phyloP scores from a whole-genome alignment of 768 basidiomycete genomes.

The Calocera viscosa region DNA sequence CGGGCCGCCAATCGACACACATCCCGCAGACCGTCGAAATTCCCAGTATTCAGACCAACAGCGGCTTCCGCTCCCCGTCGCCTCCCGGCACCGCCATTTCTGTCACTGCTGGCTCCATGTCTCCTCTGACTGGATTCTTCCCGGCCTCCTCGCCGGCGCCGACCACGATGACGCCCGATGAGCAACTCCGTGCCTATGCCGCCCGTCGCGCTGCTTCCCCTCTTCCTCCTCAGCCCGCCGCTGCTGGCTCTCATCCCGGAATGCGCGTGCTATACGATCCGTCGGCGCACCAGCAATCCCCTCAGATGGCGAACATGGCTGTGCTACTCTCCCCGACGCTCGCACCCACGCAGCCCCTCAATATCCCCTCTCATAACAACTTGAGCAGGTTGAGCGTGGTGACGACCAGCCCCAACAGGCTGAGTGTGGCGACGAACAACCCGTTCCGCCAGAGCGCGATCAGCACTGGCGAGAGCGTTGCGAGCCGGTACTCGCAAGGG shows the following conservation, averaged over 20 bases:
- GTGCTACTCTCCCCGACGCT: conserved; percentile 26
- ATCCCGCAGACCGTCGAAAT: conserved; percentile 19
- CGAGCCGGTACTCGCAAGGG: neutral
- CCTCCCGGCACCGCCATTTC: conserved; percentile 11
- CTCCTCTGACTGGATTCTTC: conserved; percentile 26
- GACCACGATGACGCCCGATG: conserved; percentile 48
- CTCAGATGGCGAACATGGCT: conserved; percentile 26
- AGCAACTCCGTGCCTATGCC: conserved; percentile 64
- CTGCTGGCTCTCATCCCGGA: conserved; percentile 22
- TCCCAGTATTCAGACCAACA: conserved; percentile 4
- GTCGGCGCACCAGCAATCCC: conserved; percentile 21
- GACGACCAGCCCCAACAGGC: neutral
- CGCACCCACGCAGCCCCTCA: neutral
- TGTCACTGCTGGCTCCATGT: conserved; percentile 24
- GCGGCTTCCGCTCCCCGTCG: conserved; percentile 22
- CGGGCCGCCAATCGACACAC: conserved; percentile 32
- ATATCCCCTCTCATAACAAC: neutral
- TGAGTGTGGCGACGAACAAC: conserved; percentile 12
- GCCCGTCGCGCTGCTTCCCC: conserved; percentile 27
- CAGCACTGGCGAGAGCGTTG: neutral
- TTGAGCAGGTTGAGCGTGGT: conserved; percentile 6
- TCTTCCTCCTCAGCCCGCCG: conserved; percentile 2
- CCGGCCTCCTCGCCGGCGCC: conserved; percentile 34
- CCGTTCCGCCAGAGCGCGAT: conserved; percentile 17
- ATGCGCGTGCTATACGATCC: conserved; percentile 17